Evolutionary conservation across 805 yeast species (phyloP).

Genomic region (Grigorovia yakushimaensis): DNA sequence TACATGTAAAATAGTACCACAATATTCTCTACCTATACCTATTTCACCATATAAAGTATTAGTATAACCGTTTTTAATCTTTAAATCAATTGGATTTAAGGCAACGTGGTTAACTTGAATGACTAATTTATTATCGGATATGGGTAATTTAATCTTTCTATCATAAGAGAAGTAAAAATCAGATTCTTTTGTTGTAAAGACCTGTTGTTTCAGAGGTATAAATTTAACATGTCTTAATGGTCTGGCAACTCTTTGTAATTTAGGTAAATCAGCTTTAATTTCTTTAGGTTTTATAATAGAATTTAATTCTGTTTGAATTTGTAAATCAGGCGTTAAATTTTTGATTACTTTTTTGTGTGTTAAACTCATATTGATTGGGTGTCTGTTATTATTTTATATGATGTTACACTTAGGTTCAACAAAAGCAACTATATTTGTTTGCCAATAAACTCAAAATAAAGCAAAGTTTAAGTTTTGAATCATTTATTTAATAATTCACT

Average conservation of each 20-base stretch:
- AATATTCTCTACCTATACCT: conserved; percentile 64
- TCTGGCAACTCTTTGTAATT: conserved; percentile 33
- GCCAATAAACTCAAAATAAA: no score
- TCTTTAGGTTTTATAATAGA: conserved; percentile 15
- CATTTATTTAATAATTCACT: no score
- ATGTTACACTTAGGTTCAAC: background rate
- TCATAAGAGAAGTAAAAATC: conserved; percentile 41
- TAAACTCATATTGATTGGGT: background rate
- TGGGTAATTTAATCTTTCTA: conserved; percentile 40
- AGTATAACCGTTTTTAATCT: conserved; percentile 46
- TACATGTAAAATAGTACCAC: conserved; percentile 48
- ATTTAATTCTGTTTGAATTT: conserved; percentile 1
- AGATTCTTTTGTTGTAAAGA: conserved; percentile 31
- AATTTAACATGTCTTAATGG: conserved; percentile 43
- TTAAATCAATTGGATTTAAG: conserved; percentile 56
- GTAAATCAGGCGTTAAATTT: conserved; percentile 1
- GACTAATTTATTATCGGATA: conserved; percentile 38
- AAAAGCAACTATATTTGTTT: no score
- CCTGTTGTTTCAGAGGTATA: conserved; percentile 41
- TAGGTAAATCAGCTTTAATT: conserved; percentile 11
- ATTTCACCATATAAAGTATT: conserved; percentile 43
- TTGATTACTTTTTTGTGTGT: conserved; percentile 1
- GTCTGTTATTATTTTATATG: background rate
- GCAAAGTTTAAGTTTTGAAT: no score
- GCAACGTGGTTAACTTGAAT: conserved; percentile 52